A percentile compares a stretch with the other conserved stretches of the same genome.
These are phyloP conservation scores for Fusarium fracticaudum DNA, from an alignment of 2,329 filamentous ascomycete species.

Conservation along the genomic window DNA sequence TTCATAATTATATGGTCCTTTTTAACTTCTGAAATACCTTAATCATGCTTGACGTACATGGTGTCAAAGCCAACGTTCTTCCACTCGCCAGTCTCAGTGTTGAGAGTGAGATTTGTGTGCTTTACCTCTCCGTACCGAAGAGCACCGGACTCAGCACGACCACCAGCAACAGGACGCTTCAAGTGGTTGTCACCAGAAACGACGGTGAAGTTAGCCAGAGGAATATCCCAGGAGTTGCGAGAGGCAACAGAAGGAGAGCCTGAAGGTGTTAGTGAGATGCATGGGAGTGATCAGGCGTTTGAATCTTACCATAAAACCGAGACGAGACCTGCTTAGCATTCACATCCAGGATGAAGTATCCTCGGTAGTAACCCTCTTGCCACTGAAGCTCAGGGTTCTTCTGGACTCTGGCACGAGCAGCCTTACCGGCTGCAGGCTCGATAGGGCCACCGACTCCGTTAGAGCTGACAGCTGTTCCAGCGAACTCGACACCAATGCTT, in stretches of 20 bases:
- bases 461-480: constrained; percentile 68
- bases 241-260: constrained; percentile 63
- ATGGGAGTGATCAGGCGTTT: accelerated
- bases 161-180: constrained; percentile 53
- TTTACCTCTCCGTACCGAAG: constrained; percentile 58
- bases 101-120: constrained; percentile 44
- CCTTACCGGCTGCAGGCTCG: constrained; percentile 50
- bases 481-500: constrained; percentile 70
- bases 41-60: constrained; percentile 24
- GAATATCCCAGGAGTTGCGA: constrained; percentile 71
- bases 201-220: constrained; percentile 76
- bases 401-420: constrained; percentile 34
- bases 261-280: background rate
- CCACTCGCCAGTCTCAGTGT: constrained; percentile 30
- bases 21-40: background rate
- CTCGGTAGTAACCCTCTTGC: constrained; percentile 78
- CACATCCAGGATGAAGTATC: constrained; percentile 74
- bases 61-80: constrained; percentile 6
- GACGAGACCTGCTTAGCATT: constrained; percentile 67
- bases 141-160: constrained; percentile 62
- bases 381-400: constrained; percentile 74
- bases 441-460: constrained; percentile 51
- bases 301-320: constrained; percentile 64
- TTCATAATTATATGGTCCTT: constrained; percentile 7
- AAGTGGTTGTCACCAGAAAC: constrained; percentile 68